These are phyloP conservation scores for Amanita brunnescens DNA, from an alignment of 768 basidiomycete genomes.

Conservation along the genomic window DNA sequence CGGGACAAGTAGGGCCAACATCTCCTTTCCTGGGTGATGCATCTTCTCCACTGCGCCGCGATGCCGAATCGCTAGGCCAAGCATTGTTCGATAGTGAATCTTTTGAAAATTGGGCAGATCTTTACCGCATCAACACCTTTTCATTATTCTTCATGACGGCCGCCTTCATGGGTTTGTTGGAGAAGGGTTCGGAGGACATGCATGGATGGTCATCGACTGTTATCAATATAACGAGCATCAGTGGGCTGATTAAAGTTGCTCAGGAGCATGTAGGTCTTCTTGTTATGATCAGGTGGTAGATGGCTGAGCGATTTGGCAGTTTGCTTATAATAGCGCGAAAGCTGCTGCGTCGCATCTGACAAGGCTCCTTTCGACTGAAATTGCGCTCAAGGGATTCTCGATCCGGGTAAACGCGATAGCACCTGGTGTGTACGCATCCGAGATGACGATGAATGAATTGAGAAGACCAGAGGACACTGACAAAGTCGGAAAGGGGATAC, in stretches of 20 bases:
- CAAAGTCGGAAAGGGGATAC: constrained; percentile 48
- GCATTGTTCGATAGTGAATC: constrained; percentile 64
- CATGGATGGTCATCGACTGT: constrained; percentile 54
- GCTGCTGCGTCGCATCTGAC: constrained; percentile 74
- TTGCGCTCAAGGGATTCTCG: constrained; percentile 56
- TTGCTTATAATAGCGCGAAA: constrained; percentile 76
- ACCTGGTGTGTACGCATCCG: constrained; percentile 68
- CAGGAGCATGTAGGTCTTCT: constrained; percentile 61
- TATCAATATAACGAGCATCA: constrained; percentile 73
- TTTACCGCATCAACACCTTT: constrained; percentile 63
- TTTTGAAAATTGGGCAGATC: constrained; percentile 50
- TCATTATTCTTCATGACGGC: constrained; percentile 73
- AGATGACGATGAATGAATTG: constrained; percentile 58
- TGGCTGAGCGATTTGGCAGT: constrained; percentile 33
- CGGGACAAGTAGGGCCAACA: constrained; percentile 63
- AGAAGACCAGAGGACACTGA: constrained; percentile 38
- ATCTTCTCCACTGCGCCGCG: constrained; percentile 48
- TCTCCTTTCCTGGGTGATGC: constrained; percentile 51
- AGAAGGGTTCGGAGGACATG: constrained; percentile 57
- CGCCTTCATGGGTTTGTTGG: constrained; percentile 69
- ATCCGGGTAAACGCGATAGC: constrained; percentile 71
- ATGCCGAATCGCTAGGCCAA: constrained; percentile 56
- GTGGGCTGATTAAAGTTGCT: constrained; percentile 59
- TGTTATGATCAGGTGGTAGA: neutral
- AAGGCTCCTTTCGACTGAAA: constrained; percentile 66